phyloP scores from a whole-genome alignment of 768 basidiomycete genomes.

The Mycena sanguinolenta region DNA sequence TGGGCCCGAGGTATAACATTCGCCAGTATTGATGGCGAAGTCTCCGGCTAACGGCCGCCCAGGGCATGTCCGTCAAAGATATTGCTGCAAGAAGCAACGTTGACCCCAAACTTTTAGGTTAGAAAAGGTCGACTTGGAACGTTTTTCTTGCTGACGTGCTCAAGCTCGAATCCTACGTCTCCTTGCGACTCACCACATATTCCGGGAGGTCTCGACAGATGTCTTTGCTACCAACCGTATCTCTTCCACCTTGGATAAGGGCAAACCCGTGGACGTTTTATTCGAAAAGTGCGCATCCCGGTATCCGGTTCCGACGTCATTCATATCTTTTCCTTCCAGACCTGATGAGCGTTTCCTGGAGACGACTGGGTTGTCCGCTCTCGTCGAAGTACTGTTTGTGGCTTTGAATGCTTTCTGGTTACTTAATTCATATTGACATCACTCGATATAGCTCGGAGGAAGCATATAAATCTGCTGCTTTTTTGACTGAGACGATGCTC shows the following conservation, averaged over 20 bases:
- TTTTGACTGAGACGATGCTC: constrained; percentile 1
- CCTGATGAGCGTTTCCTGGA: not conserved
- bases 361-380: not conserved
- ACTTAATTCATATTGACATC: not conserved
- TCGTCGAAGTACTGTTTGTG: not conserved
- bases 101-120: not conserved
- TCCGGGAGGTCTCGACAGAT: constrained; percentile 32
- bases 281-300: constrained; percentile 28
- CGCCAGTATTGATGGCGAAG: not conserved
- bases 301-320: not conserved
- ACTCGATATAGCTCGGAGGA: not conserved
- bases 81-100: constrained; percentile 27
- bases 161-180: constrained; percentile 39
- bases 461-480: not conserved
- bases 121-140: not conserved
- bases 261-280: constrained; percentile 29
- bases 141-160: too few relatives aligned
- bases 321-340: not conserved
- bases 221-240: constrained; percentile 45
- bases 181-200: constrained; percentile 43
- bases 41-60: not conserved
- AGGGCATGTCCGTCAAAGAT: constrained; percentile 43
- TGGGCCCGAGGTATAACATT: constrained; percentile 29
- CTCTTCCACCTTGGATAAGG: constrained; percentile 41
- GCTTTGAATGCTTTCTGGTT: not conserved